These are phyloP conservation scores for Brassica rapa DNA, from an alignment of 345 rosid genomes.

Conservation along the genomic window DNA sequence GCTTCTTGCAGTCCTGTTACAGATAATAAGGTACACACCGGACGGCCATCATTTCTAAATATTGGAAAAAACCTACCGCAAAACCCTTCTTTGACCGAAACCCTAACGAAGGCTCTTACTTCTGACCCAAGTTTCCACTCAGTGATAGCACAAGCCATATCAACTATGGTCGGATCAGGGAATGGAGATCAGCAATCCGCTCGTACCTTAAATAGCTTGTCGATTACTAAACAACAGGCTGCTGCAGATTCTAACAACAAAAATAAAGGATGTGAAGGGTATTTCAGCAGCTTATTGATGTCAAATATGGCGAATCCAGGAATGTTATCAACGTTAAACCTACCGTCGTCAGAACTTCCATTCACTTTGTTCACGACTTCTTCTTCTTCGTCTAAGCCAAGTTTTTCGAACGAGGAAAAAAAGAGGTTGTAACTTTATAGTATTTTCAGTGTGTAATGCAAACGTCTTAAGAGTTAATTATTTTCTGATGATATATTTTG, in stretches of 20 bases:
- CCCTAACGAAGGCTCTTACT: constrained; percentile 64
- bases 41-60: background rate
- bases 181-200: constrained; percentile 35
- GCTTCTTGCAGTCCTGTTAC: constrained; percentile 35
- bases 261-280: constrained; percentile 52
- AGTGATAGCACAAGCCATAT: constrained; percentile 68
- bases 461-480: background rate
- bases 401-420: constrained; percentile 42
- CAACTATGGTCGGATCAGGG: constrained; percentile 63
- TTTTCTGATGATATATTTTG: background rate
- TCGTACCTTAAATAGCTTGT: background rate
- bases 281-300: constrained; percentile 52
- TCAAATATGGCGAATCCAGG: constrained; percentile 40
- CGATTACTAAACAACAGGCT: background rate
- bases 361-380: constrained; percentile 51
- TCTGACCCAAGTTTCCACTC: constrained; percentile 69
- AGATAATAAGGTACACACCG: constrained; percentile 34
- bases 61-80: constrained; percentile 37
- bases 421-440: constrained; percentile 32
- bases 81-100: constrained; percentile 62
- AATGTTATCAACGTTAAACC: constrained; percentile 34
- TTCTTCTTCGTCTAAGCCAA: constrained; percentile 36
- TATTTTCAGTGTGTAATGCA: background rate
- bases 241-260: constrained; percentile 1
- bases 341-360: constrained; percentile 28